Percentiles rank a stretch among this genome's conserved stretches.
These are phyloP conservation scores for Decorospora gaudefroyi DNA, from an alignment of 2,329 filamentous ascomycete genomes.

Conservation along the genomic window DNA sequence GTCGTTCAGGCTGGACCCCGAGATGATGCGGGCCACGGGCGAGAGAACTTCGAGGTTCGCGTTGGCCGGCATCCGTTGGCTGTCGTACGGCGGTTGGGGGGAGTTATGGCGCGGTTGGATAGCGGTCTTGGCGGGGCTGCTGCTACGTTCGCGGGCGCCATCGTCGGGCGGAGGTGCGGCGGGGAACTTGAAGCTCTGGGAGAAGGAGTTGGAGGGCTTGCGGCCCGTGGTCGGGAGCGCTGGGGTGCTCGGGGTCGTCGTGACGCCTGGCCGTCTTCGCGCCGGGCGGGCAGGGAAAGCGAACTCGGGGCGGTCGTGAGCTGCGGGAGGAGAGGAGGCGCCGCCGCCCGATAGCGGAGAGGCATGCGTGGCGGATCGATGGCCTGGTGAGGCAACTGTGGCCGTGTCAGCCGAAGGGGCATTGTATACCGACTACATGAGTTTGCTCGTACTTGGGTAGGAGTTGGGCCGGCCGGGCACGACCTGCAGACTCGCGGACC, in stretches of 20 bases:
- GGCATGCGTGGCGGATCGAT: slow-evolving; percentile 45
- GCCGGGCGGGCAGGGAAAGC: slow-evolving; percentile 37
- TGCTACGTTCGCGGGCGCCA: slow-evolving; percentile 30
- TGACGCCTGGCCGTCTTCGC: slow-evolving; percentile 35
- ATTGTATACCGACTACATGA: not conserved
- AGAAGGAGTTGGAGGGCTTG: slow-evolving; percentile 50
- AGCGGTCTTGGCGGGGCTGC: slow-evolving; percentile 46
- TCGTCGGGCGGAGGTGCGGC: slow-evolving; percentile 46
- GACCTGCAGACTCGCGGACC: slow-evolving; percentile 83
- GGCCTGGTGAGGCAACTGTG: slow-evolving; percentile 37
- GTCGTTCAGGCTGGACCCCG: slow-evolving; percentile 72
- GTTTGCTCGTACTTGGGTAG: slow-evolving; percentile 36
- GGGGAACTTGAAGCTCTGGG: slow-evolving; percentile 63
- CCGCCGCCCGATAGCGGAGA: slow-evolving; percentile 51
- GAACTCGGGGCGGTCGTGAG: slow-evolving; percentile 35
- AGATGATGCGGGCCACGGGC: slow-evolving; percentile 71
- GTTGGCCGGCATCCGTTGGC: slow-evolving; percentile 47
- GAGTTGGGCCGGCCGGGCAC: slow-evolving; percentile 52
- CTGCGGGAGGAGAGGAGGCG: slow-evolving; percentile 43
- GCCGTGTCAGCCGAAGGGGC: slow-evolving; percentile 23
- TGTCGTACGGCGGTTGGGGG: slow-evolving; percentile 26
- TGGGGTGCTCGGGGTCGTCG: slow-evolving; percentile 50
- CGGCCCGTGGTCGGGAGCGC: slow-evolving; percentile 45
- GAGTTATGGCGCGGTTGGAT: slow-evolving; percentile 37
- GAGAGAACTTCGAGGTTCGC: slow-evolving; percentile 58